Conservation (phyloP, 192 early-diverging fungal genomes). For the Mortierella claussenii region DNA sequence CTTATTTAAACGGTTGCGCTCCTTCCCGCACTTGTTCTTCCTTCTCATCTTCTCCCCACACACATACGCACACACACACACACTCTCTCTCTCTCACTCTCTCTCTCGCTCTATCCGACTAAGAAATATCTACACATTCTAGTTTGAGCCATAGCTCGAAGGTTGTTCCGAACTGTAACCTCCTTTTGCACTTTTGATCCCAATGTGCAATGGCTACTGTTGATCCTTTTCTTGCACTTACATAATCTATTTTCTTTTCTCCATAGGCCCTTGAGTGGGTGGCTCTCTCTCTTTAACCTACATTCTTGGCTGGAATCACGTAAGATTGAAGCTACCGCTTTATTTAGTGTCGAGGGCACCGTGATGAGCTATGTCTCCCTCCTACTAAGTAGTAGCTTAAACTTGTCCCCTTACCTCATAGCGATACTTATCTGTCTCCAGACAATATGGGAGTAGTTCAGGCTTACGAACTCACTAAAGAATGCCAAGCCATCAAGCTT, state of each 20-base stretch:
- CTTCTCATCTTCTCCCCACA: too few relatives aligned
- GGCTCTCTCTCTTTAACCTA: neutral
- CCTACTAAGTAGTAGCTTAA: constrained; percentile 18
- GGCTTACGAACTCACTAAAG: constrained; percentile 14
- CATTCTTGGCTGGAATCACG: constrained; percentile 1
- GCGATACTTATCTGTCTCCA: constrained; percentile 20
- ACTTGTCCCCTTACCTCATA: constrained; percentile 9
- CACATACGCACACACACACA: too few relatives aligned
- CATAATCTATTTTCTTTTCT: neutral
- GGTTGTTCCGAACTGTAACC: too few relatives aligned
- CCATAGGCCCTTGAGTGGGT: neutral
- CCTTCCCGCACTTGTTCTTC: too few relatives aligned
- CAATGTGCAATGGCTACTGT: too few relatives aligned
- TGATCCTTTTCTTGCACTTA: too few relatives aligned
- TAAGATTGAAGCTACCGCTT: constrained; percentile 7
- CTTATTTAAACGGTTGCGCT: too few relatives aligned
- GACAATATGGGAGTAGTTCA: constrained; percentile 28
- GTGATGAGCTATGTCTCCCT: neutral
- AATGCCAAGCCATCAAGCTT: constrained; percentile 32
- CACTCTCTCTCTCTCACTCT: too few relatives aligned
- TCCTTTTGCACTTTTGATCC: too few relatives aligned
- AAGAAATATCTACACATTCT: too few relatives aligned
- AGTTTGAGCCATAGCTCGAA: too few relatives aligned
- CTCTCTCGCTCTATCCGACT: too few relatives aligned
- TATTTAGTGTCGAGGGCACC: neutral